phyloP scores from a whole-genome alignment of 2,329 filamentous ascomycete genomes.

The Cytospora chrysosperma region DNA sequence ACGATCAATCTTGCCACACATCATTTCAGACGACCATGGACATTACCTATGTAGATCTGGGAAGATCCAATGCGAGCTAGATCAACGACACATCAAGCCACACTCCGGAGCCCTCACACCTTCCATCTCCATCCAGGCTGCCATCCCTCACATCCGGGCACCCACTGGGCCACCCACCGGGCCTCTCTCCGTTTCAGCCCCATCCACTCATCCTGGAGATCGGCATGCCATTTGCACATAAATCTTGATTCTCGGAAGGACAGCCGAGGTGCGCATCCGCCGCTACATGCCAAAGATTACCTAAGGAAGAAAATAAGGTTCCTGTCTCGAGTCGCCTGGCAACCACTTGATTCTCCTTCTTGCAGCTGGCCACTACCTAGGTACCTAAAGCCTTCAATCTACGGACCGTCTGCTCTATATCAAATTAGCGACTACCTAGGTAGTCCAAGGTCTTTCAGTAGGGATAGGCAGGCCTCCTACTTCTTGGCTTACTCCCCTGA shows the following conservation, averaged over 20 bases:
- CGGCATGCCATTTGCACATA: neutral
- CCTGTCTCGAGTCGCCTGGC: neutral
- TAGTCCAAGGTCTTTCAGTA: too few relatives aligned
- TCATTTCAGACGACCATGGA: neutral
- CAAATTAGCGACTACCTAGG: too few relatives aligned
- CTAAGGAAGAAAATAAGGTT: too few relatives aligned
- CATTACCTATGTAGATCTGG: too few relatives aligned
- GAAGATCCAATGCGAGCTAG: neutral
- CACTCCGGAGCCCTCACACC: neutral
- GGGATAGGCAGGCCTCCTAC: too few relatives aligned
- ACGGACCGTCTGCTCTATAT: too few relatives aligned
- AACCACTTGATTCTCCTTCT: neutral
- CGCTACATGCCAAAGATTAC: too few relatives aligned
- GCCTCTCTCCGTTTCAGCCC: neutral
- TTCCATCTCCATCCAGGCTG: too few relatives aligned
- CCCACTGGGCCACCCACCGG: neutral
- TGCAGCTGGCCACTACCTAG: too few relatives aligned
- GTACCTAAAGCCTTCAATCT: too few relatives aligned
- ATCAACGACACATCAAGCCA: neutral
- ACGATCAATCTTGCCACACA: neutral
- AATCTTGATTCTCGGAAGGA: neutral
- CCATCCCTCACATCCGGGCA: too few relatives aligned
- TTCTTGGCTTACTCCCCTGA: too few relatives aligned
- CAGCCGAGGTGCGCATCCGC: neutral
- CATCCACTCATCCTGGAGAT: neutral